These are phyloP conservation scores for Daldinia decipiens DNA, from an alignment of 495 filamentous ascomycete genomes.

Conservation along the genomic window DNA sequence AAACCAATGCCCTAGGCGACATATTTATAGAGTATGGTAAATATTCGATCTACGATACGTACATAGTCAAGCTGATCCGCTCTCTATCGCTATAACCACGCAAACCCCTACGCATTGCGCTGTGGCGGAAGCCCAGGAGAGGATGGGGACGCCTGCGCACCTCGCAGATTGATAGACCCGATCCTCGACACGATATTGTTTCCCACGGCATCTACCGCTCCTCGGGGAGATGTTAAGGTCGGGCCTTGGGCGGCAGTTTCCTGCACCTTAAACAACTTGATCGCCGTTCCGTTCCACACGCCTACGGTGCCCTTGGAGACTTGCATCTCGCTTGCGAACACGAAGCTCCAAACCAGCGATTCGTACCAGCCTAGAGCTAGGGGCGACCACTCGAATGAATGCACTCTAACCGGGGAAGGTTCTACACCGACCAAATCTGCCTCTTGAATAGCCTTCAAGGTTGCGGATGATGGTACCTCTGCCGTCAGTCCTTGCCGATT, in stretches of 20 bases:
- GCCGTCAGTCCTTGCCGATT: conserved; percentile 53
- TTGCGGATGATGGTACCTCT: conserved; percentile 49
- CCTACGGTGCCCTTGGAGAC: conserved; percentile 89
- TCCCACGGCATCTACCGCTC: conserved; percentile 95
- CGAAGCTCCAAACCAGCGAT: conserved; percentile 92
- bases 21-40: conserved; percentile 3
- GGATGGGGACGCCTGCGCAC: conserved; percentile 32
- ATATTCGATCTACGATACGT: neutral
- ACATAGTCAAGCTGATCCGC: conserved; percentile 5
- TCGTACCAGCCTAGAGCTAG: conserved; percentile 97
- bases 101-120: conserved; percentile 19
- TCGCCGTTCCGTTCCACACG: conserved; percentile 91
- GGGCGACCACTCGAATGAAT: conserved; percentile 95
- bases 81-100: neutral
- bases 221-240: conserved; percentile 81
- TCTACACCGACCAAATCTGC: conserved; percentile 70
- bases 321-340: conserved; percentile 90
- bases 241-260: conserved; percentile 83
- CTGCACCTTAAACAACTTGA: conserved; percentile 91
- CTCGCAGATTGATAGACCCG: conserved; percentile 74
- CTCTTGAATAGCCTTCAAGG: conserved; percentile 54
- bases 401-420: conserved; percentile 76
- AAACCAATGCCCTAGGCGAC: conserved; percentile 8
- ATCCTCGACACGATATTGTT: conserved; percentile 90
- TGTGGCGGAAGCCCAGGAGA: conserved; percentile 44